phyloP scores from a whole-genome alignment of 176 grass and related monocot species.

The Aegilops longissima region DNA sequence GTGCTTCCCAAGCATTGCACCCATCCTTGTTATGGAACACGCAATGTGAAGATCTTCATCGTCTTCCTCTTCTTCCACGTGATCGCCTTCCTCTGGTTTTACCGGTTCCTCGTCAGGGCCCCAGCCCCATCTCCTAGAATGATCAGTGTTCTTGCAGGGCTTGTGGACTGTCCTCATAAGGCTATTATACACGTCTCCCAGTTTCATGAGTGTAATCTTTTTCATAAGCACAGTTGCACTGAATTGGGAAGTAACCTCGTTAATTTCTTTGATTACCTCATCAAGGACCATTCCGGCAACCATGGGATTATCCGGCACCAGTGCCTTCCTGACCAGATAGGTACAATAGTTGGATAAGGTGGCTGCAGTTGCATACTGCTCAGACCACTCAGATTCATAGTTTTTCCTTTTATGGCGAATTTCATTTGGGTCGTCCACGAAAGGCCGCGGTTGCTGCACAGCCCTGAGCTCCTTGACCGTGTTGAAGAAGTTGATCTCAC shows the following conservation, averaged over 20 bases:
- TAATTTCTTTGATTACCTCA: neutral
- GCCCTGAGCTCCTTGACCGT: neutral
- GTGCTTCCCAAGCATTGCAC: neutral
- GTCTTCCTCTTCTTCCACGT: neutral
- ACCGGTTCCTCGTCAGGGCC: too few species aligned
- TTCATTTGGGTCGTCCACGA: neutral
- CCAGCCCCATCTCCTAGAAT: too few species aligned
- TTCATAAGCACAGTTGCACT: neutral
- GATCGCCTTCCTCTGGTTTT: neutral
- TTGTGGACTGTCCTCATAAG: too few species aligned
- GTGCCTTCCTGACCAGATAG: neutral
- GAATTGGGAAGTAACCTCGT: neutral
- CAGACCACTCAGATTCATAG: neutral
- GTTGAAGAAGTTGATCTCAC: neutral
- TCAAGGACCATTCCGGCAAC: neutral
- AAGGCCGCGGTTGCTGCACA: neutral
- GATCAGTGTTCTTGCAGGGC: too few species aligned
- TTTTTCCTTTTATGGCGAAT: too few species aligned
- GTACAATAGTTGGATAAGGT: slow-evolving; percentile 33
- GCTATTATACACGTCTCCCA: too few species aligned
- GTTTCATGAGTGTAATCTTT: too few species aligned
- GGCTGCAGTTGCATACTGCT: neutral
- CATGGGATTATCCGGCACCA: neutral
- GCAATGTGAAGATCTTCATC: neutral
- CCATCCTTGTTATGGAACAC: neutral